Base-by-base conservation (phyloP, 768 basidiomycete genomes). In the Neoboletus brunneissimus region DNA sequence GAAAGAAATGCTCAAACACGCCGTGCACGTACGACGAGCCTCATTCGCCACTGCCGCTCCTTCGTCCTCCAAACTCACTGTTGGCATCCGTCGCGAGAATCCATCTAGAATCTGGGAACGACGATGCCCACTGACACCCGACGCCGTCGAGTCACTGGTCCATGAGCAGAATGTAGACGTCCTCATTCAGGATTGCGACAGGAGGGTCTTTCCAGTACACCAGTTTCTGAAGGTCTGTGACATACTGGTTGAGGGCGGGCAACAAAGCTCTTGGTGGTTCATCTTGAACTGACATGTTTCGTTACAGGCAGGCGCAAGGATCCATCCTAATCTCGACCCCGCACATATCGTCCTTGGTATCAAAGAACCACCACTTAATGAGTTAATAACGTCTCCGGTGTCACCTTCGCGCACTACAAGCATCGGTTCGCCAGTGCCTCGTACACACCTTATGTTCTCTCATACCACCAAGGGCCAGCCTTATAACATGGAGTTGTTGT, bases 361-460 rank as follows among this genome's bases (percentile, higher is more conserved):
- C 72, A 97, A 97, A 64, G 94, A 97, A 69, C 84, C 88, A 0
- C 88, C 89, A 10, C 68, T 94, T 8, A 44, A 72, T 27, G 84
- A 87, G 58, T 76, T 93, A 34, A 66, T 84, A 62, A 79, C 77
- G 20, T 68, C 73, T 31, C 78, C 81, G 22, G 63, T 79, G 22
- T 62, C 65, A 20, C 68, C 73, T 35, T 69, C 32, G 16, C 52
- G 41, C 27, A 20, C 43, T 45, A 62, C 65, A 12, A 46, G 48
- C 27, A 38, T 57, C 54, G 54, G 45, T 53, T 58, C 54, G 40
- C 61, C 61, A 4, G 67, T 75, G 35, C 72, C 81, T 12, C 82
- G 88, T 32, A 93, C 87, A 1, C 87, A 94, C 63, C 72, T 95
- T 53, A 93, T 94, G 86, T 96, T 97, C 79, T 93, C 89, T 31